A percentile compares a stretch with the other conserved stretches of the same genome.
Evolutionary conservation across 495 filamentous ascomycete species (phyloP).

Genomic region (Talaromyces liani): DNA sequence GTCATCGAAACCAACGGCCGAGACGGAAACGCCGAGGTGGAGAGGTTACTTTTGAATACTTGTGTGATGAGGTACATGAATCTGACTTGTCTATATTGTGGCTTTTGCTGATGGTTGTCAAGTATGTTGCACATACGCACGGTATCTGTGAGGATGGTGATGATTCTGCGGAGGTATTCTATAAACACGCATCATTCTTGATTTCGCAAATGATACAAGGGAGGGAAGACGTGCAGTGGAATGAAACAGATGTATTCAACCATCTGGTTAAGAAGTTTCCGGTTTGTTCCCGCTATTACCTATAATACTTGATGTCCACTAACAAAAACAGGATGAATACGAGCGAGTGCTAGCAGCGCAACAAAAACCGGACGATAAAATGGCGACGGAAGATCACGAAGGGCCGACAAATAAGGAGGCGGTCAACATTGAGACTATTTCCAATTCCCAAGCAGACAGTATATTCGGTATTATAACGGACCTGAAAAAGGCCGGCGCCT

Average conservation of each 20-base stretch:
- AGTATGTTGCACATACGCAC: conserved; percentile 37
- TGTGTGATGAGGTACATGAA: conserved; percentile 37
- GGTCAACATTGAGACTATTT: conserved; percentile 21
- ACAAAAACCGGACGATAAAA: conserved; percentile 23
- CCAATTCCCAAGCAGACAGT: conserved; percentile 29
- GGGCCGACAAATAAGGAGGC: conserved; percentile 16
- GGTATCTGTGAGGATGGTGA: conserved; percentile 37
- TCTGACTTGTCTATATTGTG: conserved; percentile 5
- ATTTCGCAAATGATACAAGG: conserved; percentile 51
- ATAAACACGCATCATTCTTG: conserved; percentile 47
- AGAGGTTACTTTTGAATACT: conserved; percentile 31
- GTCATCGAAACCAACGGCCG: conserved; percentile 27
- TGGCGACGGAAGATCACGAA: conserved; percentile 11
- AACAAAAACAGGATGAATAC: conserved; percentile 32
- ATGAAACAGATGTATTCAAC: conserved; percentile 42
- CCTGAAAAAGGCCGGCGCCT: conserved; percentile 31
- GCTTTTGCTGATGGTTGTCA: not conserved
- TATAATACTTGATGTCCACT: conserved; percentile 6
- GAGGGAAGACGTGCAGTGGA: conserved; percentile 49
- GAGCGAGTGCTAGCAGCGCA: conserved; percentile 25
- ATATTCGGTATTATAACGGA: conserved; percentile 31
- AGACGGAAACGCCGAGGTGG: conserved; percentile 24
- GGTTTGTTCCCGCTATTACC: conserved; percentile 15
- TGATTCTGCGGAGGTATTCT: conserved; percentile 43
- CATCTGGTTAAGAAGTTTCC: conserved; percentile 46